Evolutionary conservation across 306 rosid species (phyloP), one percentile per base, ranked within the genome.

Genomic region (Arachis hypogaea): DNA sequence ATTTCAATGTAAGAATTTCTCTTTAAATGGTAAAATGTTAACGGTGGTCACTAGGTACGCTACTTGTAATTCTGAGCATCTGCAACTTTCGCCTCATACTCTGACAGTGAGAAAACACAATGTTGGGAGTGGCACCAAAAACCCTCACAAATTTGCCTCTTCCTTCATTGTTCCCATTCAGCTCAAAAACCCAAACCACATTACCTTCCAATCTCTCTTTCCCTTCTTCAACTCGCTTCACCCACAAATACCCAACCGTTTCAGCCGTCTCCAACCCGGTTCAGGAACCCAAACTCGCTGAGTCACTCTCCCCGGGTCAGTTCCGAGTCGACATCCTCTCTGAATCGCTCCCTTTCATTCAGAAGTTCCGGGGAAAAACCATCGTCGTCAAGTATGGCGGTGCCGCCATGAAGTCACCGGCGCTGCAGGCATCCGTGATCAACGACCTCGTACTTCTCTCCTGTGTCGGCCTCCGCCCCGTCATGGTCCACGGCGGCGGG

Each of bases 281-380:
- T 50, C 78, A 77, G 22, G 52, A 11, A 28, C 65, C 3, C n/a
- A 54, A 63, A 5, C 9, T 18, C 57, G 0, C 46, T 0, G 82
- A 63, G 2, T 63, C 87, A 3, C 40, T 56, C 43, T 49, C 86
- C 10, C 79, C 86, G 58, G 94, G 89, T 46, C 91, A 93, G 79
- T 85, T 85, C 85, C 92, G 98, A 22, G 97, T 93, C 11, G 98
- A 93, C 79, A 85, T 93, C 76, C 96, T 91, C 69, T 82, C 97
- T 0, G 98, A 93, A 75, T 89, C 98, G 2, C 92, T 93, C 9
- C 98, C 98, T 6, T 93, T 93, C 87, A 93, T 93, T 67, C 98
- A 91, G 75, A 93, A 91, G 69, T 93, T 93, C 70, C 78, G 97
- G 0, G 98, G 98, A 69, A 93, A 93, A 45, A 93, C 92, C n/a